A percentile compares a stretch with the other conserved stretches of the same genome.
These are phyloP conservation scores for Xylaria cubensis DNA, from an alignment of 495 filamentous ascomycete species.

Conservation along the genomic window DNA sequence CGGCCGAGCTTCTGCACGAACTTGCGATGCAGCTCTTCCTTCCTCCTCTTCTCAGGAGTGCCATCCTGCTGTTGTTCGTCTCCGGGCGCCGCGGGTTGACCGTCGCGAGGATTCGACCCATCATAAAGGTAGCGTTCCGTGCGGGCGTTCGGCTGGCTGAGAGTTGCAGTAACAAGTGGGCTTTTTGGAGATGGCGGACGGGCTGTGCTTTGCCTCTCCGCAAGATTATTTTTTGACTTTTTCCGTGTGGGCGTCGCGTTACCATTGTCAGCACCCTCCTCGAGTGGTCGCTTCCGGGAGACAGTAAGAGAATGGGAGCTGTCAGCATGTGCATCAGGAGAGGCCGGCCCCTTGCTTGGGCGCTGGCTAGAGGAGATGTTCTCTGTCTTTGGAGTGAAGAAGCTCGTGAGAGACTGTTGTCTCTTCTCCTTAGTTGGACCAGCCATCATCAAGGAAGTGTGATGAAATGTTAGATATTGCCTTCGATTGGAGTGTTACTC, in stretches of 20 bases:
- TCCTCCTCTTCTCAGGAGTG: conserved; percentile 52
- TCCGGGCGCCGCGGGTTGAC: conserved; percentile 31
- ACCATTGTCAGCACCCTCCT: conserved; percentile 49
- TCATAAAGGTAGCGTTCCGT: conserved; percentile 57
- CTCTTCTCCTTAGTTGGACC: conserved; percentile 59
- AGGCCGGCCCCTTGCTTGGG: conserved; percentile 23
- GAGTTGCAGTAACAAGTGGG: conserved; percentile 23
- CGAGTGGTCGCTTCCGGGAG: conserved; percentile 53
- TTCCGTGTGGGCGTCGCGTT: conserved; percentile 50
- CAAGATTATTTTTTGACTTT: conserved; percentile 44
- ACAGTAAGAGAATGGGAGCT: conserved; percentile 26
- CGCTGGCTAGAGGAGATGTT: conserved; percentile 29
- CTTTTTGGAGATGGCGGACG: conserved; percentile 28
- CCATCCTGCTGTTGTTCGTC: conserved; percentile 60
- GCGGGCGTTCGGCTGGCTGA: conserved; percentile 36
- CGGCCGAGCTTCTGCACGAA: conserved; percentile 91
- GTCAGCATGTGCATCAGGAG: conserved; percentile 18
- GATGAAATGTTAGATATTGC: background rate
- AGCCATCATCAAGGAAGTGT: conserved; percentile 41
- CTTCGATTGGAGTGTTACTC: background rate
- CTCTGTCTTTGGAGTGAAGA: conserved; percentile 74
- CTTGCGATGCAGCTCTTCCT: conserved; percentile 77
- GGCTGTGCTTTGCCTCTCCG: conserved; percentile 36
- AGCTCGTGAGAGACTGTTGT: conserved; percentile 84
- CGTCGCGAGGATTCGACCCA: conserved; percentile 36